phyloP scores from a whole-genome alignment of 1,139 yeast species.

The Lodderomyces parapsilosis region DNA sequence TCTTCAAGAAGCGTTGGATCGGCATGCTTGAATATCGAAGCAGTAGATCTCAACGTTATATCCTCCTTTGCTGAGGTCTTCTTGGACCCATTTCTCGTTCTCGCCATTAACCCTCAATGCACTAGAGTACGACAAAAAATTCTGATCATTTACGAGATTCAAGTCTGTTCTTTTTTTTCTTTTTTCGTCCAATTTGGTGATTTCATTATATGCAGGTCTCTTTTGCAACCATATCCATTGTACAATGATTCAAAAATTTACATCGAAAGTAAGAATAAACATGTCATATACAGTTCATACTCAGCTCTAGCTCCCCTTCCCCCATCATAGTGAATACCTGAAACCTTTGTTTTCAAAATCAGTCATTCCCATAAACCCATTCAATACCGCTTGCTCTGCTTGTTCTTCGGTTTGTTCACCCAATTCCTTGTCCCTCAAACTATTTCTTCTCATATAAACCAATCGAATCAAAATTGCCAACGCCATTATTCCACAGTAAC shows the following conservation, averaged over 20 bases:
- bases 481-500: conserved; percentile 9
- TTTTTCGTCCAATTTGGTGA: background rate
- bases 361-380: conserved; percentile 34
- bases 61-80: conserved; percentile 6
- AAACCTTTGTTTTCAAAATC: conserved; percentile 32
- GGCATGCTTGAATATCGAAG: conserved; percentile 20
- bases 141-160: background rate
- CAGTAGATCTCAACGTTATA: conserved; percentile 18
- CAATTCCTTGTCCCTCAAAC: conserved; percentile 20
- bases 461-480: conserved; percentile 21
- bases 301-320: background rate
- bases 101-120: conserved; percentile 1
- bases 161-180: background rate
- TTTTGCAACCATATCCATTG: no score
- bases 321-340: conserved; percentile 18
- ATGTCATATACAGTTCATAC: background rate
- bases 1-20: conserved; percentile 10
- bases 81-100: conserved; percentile 5
- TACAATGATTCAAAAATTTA: no score
- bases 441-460: conserved; percentile 22
- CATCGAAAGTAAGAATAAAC: background rate
- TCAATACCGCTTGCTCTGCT: conserved; percentile 25
- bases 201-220: background rate
- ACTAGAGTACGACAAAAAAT: background rate
- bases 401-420: conserved; percentile 26